These are phyloP conservation scores for Lenwebbia sp. DNA, from an alignment of 345 rosid species.

Conservation along the genomic window DNA sequence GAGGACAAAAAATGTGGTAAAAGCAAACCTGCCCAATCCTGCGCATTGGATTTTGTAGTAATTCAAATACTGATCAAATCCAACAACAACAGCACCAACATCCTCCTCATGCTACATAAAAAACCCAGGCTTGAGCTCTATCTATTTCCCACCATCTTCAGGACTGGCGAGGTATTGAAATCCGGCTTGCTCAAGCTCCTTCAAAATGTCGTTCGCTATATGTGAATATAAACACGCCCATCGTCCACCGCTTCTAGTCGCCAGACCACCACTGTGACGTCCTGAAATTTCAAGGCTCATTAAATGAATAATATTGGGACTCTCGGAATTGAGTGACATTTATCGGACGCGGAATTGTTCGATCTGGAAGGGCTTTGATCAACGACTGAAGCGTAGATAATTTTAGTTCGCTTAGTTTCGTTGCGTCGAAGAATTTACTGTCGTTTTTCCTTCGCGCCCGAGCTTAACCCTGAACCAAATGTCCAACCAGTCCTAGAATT, in stretches of 20 bases:
- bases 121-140: background rate
- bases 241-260: background rate
- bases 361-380: no score
- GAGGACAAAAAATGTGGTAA: background rate
- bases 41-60: background rate
- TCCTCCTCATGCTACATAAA: background rate
- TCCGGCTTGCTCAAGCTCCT: background rate
- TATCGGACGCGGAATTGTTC: no score
- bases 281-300: no score
- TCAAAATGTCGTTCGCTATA: background rate
- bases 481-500: no score
- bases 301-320: no score
- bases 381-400: no score
- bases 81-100: background rate
- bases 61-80: background rate
- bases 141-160: background rate
- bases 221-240: background rate
- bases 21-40: background rate
- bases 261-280: no score
- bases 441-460: no score
- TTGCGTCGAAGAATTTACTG: no score
- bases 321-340: no score
- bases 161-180: background rate
- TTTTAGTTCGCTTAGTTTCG: no score
- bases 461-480: no score